These are phyloP conservation scores for Candida nonsorbophila DNA, from an alignment of 805 yeast species.

Conservation along the genomic window DNA sequence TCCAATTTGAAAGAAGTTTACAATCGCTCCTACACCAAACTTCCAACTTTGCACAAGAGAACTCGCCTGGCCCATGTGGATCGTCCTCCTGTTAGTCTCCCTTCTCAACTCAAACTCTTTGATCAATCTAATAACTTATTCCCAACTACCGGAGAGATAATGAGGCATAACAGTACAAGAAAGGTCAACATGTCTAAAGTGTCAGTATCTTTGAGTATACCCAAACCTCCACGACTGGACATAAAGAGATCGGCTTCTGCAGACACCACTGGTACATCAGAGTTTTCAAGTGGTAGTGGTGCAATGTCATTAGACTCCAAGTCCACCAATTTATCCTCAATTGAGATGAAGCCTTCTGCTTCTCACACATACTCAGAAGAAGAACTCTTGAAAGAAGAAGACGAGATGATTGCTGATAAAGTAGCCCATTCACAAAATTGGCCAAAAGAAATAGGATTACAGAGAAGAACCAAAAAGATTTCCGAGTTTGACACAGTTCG, in stretches of 20 bases:
- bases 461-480: slow-evolving; percentile 66
- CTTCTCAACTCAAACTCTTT: slow-evolving; percentile 53
- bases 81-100: slow-evolving; percentile 22
- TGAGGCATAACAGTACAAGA: slow-evolving; percentile 31
- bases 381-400: slow-evolving; percentile 42
- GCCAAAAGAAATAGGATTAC: slow-evolving; percentile 54
- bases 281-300: too few relatives aligned
- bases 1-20: too few relatives aligned
- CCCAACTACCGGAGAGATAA: slow-evolving; percentile 21
- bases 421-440: slow-evolving; percentile 35
- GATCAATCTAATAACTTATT: slow-evolving; percentile 11
- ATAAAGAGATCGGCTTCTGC: too few relatives aligned
- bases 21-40: too few relatives aligned
- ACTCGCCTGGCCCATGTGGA: slow-evolving; percentile 10
- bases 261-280: too few relatives aligned
- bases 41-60: slow-evolving; percentile 10
- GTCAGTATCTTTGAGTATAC: too few relatives aligned
- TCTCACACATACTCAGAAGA: too few relatives aligned
- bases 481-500: slow-evolving; percentile 66
- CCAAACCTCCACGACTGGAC: too few relatives aligned
- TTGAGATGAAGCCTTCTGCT: too few relatives aligned
- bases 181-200: too few relatives aligned
- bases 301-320: too few relatives aligned
- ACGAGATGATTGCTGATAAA: slow-evolving; percentile 35
- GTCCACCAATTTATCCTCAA: too few relatives aligned